These are phyloP conservation scores for Cymodocea nodosa DNA, from an alignment of 116 monocot genomes.

Conservation along the genomic window DNA sequence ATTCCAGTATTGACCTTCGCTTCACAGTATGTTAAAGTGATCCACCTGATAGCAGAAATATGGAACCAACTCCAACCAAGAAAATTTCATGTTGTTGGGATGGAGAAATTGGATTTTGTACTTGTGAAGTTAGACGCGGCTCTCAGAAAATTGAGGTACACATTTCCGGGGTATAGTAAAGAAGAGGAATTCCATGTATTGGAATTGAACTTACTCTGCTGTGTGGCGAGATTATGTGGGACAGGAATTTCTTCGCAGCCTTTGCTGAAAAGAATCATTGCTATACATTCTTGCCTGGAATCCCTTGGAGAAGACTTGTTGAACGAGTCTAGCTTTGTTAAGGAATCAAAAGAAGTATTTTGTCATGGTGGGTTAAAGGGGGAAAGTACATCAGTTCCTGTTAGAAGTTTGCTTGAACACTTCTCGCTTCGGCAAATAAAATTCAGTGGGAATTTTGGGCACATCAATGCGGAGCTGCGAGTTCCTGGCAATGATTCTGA, in stretches of 20 bases:
- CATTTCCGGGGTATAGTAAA: constrained; percentile 36
- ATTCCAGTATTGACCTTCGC: constrained; percentile 33
- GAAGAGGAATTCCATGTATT: constrained; percentile 50
- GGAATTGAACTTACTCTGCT: constrained; percentile 49
- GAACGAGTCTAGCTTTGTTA: constrained; percentile 38
- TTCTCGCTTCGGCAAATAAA: constrained; percentile 26
- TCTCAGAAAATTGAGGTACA: constrained; percentile 36
- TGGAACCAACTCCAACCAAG: constrained; percentile 33
- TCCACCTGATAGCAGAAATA: constrained; percentile 37
- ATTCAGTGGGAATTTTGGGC: constrained; percentile 28
- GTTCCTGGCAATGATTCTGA: constrained; percentile 44
- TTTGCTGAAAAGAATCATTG: constrained; percentile 25
- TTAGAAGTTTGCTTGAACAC: constrained; percentile 28
- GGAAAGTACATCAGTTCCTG: constrained; percentile 4
- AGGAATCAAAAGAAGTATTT: constrained; percentile 33
- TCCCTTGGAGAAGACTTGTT: constrained; percentile 23
- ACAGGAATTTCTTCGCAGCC: constrained; percentile 11
- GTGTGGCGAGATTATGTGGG: constrained; percentile 31
- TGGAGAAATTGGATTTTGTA: constrained; percentile 27
- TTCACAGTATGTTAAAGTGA: constrained; percentile 36
- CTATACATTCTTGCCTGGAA: constrained; percentile 26
- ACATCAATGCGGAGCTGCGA: constrained; percentile 45
- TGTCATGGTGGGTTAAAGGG: constrained; percentile 10
- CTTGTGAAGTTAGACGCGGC: constrained; percentile 38
- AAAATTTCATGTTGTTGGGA: constrained; percentile 12